phyloP scores from a whole-genome alignment of 2,329 filamentous ascomycete genomes.

The Colletotrichum cordylinicola region DNA sequence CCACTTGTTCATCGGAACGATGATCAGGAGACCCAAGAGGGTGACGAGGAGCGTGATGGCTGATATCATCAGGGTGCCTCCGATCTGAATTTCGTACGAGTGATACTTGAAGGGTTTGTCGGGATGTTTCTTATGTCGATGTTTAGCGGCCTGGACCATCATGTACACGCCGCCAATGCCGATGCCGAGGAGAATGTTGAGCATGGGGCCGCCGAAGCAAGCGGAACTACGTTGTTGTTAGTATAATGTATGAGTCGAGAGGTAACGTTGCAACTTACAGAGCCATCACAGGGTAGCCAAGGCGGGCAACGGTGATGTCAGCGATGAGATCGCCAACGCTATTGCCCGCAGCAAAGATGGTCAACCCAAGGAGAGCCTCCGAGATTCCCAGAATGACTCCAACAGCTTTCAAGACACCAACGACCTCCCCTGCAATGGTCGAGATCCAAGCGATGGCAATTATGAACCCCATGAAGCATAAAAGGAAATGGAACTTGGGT shows the following conservation, averaged over 20 bases:
- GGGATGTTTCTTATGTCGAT: constrained; percentile 71
- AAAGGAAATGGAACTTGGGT: constrained; percentile 75
- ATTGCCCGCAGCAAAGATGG: constrained; percentile 96
- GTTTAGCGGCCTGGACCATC: constrained; percentile 74
- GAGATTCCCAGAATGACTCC: constrained; percentile 92
- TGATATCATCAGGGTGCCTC: constrained; percentile 83
- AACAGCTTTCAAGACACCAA: constrained; percentile 90
- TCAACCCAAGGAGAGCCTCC: constrained; percentile 92
- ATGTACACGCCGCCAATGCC: constrained; percentile 92
- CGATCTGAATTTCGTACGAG: constrained; percentile 84
- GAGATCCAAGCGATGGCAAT: constrained; percentile 97
- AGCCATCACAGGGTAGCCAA: constrained; percentile 97
- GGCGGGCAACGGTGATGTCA: constrained; percentile 89
- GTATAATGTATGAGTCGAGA: constrained; percentile 5
- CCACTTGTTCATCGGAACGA: constrained; percentile 88
- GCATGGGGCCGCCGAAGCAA: constrained; percentile 97
- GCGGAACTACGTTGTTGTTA: constrained; percentile 64
- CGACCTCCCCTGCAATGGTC: constrained; percentile 93
- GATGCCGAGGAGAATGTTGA: constrained; percentile 95
- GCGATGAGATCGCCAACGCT: constrained; percentile 93
- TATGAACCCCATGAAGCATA: constrained; percentile 89
- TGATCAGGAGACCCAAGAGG: constrained; percentile 76
- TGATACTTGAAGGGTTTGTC: constrained; percentile 68
- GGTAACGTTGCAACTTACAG: constrained; percentile 49
- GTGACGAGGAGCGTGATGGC: constrained; percentile 85